Base-by-base conservation (phyloP, 1,284 basidiomycete genomes). In the Omphalotus olearius region DNA sequence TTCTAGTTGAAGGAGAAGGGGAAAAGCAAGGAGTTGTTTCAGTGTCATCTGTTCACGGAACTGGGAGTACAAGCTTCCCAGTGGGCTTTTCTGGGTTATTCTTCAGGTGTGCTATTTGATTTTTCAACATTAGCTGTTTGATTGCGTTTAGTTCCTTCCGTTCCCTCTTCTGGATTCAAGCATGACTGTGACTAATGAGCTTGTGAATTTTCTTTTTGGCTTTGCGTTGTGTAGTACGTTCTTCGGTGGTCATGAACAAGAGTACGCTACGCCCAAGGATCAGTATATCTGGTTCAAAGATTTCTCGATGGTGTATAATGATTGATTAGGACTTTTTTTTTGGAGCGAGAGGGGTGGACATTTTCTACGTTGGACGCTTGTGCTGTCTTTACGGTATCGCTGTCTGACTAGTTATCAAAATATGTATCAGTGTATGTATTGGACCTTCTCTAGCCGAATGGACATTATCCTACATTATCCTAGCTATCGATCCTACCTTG, bases 261-360 rank as follows among this genome's bases (percentile, higher is more conserved):
- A 74, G 47, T 90, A 80, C 56, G 84, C 83, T 11, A 81, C 84
- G 6, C 85, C 88, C 4, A 76, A 66, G 57, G 82, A 88, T 62
- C 87, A 89, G 64, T 82, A 82, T 59, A 72, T 76, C 1, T 88
- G 83, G 82, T 90, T 89, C 69, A 86, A 79, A 61, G 82, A 82
- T 60, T 90, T 89, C 57, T 63, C 60, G 1, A 62, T 81, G 48
- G 59, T 58, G 35, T 33, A 43, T 14, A 53, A 57, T 33, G 49
- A 26, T 13, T 56, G 50, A 55, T 7, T 17, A 6, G 18, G 14
- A 28, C 6, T 6, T 36, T 44, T 6, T 30, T n/a, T n/a, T n/a
- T 4, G 17, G 43, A 16, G 25, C 30, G 43, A 45, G 26, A 13
- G 25, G 14, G 6, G 43, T 16, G 1, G 33, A 45, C 44, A 45